Conservation (phyloP, 768 basidiomycete genomes). For the Suillus decipiens region DNA sequence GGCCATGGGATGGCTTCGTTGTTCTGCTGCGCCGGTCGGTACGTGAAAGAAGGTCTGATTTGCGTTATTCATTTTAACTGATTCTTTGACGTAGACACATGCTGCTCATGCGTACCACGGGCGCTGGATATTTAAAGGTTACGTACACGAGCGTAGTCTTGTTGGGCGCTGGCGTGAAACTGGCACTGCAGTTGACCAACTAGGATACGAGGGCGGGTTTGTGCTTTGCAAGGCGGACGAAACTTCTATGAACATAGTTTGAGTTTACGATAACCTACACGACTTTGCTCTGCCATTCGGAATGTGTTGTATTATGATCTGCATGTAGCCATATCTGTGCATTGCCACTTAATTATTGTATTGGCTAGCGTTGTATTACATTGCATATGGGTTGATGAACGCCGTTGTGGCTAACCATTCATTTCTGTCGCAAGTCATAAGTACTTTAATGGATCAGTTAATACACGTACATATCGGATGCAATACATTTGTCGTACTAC, state of each 20-base stretch:
- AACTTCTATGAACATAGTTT: conserved; percentile 5
- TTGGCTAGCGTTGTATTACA: not conserved
- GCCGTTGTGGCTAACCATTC: conserved; percentile 2
- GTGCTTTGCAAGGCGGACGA: conserved; percentile 40
- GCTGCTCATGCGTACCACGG: conserved; percentile 34
- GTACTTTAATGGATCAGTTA: conserved; percentile 7
- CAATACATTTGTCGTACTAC: not conserved
- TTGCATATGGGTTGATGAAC: not conserved
- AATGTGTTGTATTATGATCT: conserved; percentile 18
- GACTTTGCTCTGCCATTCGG: not conserved
- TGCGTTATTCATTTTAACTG: conserved; percentile 9
- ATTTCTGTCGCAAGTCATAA: not conserved
- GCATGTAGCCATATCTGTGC: conserved; percentile 14
- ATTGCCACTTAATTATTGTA: conserved; percentile 16
- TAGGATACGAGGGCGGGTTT: conserved; percentile 56
- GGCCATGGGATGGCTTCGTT: conserved; percentile 53
- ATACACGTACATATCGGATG: conserved; percentile 2
- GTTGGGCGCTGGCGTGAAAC: conserved; percentile 60
- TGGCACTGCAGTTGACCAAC: conserved; percentile 35
- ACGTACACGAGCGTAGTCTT: conserved; percentile 49
- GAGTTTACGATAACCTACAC: not conserved
- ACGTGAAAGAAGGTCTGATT: conserved; percentile 20
- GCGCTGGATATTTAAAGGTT: conserved; percentile 54
- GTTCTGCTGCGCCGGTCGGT: conserved; percentile 49
- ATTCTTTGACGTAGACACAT: conserved; percentile 34